Evolutionary conservation across 2,329 filamentous ascomycete genomes (phyloP).

Genomic region (Emmonsia crescens): DNA sequence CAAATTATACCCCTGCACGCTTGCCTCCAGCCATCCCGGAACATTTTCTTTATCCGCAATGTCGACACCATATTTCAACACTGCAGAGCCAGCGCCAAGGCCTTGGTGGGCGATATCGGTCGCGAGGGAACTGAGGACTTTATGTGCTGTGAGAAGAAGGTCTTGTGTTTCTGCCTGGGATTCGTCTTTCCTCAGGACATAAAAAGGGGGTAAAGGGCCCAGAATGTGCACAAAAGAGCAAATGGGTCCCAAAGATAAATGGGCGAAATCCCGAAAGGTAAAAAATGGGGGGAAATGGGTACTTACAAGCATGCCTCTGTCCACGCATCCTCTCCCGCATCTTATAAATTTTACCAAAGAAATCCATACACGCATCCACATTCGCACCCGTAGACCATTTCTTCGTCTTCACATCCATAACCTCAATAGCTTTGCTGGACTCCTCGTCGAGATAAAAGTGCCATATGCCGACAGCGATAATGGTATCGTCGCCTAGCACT

Average conservation of each 20-base stretch:
- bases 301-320: constrained; percentile 9
- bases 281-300: background rate
- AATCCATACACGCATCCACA: constrained; percentile 9
- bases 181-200: background rate
- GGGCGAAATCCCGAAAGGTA: background rate
- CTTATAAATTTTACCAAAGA: constrained; percentile 8
- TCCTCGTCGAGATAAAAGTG: constrained; percentile 11
- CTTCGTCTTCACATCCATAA: constrained; percentile 7
- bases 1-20: constrained; percentile 16
- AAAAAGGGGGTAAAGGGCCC: background rate
- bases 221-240: background rate
- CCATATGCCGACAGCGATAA: constrained; percentile 13
- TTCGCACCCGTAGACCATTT: constrained; percentile 10
- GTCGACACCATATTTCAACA: constrained; percentile 18
- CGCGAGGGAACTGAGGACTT: constrained; percentile 23
- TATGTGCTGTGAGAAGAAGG: background rate
- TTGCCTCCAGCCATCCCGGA: constrained; percentile 18
- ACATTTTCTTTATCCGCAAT: constrained; percentile 15
- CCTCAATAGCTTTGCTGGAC: constrained; percentile 3
- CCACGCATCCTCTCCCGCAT: constrained; percentile 12
- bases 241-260: background rate
- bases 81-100: constrained; percentile 18
- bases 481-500: constrained; percentile 10
- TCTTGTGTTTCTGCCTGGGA: background rate
- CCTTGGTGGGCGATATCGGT: constrained; percentile 23